Evolutionary conservation across 768 basidiomycete species (phyloP), one percentile per base, ranked within the genome.

Genomic region (Russula compacta): DNA sequence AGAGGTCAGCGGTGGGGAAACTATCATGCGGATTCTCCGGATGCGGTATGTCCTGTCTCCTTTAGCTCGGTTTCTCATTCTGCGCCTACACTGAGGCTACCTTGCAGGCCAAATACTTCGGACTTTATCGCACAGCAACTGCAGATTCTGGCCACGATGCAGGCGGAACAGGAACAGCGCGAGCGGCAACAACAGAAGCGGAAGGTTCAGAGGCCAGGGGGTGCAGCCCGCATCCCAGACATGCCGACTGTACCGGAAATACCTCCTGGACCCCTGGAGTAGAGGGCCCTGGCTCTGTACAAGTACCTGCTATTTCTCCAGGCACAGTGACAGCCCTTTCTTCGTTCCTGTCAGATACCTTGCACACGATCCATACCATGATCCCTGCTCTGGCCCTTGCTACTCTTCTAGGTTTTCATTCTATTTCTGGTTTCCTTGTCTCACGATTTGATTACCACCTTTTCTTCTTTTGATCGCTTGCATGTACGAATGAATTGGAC

Each of bases 101-200:
- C 19, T 35, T 46, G 15, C 71, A 92, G 92, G 68, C 80, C 88
- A 11, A 81, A 83, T 48, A 93, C 91, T 4, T 79, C 82, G 17
- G 93, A 95, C 53, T 95, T 95, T 70, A 89, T 95, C 64, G 78
- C 86, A 2, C 91, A 93, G 69, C 93, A 95, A 65, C 74, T 93
- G 61, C 83, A 86, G 64, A 91, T 92, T 40, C 83, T 90, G 78
- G 77, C 81, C 38, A 81, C 83, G n/a, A 83, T 93, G 78, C 88
- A 89, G 68, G 84, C 83, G 5, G 90, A 94, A 69, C 87, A 88
- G 66, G 87, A 92, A 69, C 79, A 81, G 57, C 81, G 85, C n/a
- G 81, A 83, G 53, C 81, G 80, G 61, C 84, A 83, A 62, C 74
- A 76, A 12, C 80, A 82, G 67, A 75, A 79, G 64, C 81, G 83